These are phyloP conservation scores for Cetraspora pellucida DNA, from an alignment of 192 early-diverging fungal species.

Conservation along the genomic window DNA sequence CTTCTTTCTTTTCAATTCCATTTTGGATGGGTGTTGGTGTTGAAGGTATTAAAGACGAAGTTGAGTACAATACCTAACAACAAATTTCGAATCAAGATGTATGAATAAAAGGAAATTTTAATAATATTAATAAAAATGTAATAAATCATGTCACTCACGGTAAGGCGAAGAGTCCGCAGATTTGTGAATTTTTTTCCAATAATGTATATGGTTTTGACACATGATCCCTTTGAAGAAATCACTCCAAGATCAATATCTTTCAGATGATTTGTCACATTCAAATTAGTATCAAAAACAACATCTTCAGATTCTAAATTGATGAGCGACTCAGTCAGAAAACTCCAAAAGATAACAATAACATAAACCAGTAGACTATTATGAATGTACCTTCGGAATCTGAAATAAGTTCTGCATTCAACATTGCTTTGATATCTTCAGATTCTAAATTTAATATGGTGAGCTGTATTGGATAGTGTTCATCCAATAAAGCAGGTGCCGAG, in stretches of 20 bases:
- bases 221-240: constrained; percentile 42
- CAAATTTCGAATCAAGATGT: neutral
- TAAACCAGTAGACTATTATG: neutral
- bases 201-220: constrained; percentile 38
- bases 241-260: constrained; percentile 49
- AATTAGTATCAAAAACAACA: constrained; percentile 18
- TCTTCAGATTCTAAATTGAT: constrained; percentile 32
- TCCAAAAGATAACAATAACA: neutral
- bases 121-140: constrained; percentile 1
- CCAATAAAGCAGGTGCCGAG: constrained; percentile 64
- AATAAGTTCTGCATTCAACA: constrained; percentile 59
- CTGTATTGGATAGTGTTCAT: constrained; percentile 64
- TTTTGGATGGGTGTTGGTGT: constrained; percentile 34
- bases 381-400: constrained; percentile 46
- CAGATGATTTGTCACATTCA: constrained; percentile 24
- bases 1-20: constrained; percentile 60
- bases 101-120: no score
- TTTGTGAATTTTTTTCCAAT: constrained; percentile 33
- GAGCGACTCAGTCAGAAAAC: no score
- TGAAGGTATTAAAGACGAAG: constrained; percentile 36
- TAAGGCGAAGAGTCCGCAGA: constrained; percentile 38
- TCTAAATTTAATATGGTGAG: constrained; percentile 71
- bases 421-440: constrained; percentile 56
- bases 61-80: constrained; percentile 46
- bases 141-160: constrained; percentile 37